Evolutionary conservation across 345 rosid species (phyloP).

Genomic region (Hevea brasiliensis): DNA sequence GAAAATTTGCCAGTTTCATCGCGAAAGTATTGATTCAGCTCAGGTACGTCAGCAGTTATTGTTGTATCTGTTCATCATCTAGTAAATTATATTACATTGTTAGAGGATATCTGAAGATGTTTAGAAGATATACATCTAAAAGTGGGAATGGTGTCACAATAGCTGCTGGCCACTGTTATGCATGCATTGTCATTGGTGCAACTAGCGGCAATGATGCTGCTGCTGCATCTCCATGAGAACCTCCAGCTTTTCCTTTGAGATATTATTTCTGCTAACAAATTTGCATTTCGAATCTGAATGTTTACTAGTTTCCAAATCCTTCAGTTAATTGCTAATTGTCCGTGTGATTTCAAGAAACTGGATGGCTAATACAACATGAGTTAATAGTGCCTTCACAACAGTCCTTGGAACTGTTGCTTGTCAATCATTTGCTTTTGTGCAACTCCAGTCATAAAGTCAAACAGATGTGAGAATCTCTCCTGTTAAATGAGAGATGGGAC

Average conservation of each 20-base stretch:
- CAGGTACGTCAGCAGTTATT: slow-evolving; percentile 54
- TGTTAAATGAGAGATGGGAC: background rate
- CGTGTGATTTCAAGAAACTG: background rate
- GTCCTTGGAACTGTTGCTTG: background rate
- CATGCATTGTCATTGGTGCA: no score
- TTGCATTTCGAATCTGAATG: no score
- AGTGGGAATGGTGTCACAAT: background rate
- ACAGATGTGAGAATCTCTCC: background rate
- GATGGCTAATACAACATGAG: background rate
- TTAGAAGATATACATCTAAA: background rate
- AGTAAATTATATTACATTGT: background rate
- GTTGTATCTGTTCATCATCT: background rate
- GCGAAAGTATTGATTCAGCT: slow-evolving; percentile 83
- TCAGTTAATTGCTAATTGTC: no score
- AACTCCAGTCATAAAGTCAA: no score
- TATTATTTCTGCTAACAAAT: no score
- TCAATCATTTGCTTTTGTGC: background rate
- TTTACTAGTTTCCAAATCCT: no score
- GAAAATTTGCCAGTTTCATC: slow-evolving; percentile 90
- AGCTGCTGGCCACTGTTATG: background rate
- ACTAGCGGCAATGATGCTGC: no score
- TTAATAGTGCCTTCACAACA: background rate
- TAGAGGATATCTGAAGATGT: background rate
- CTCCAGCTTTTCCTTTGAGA: no score
- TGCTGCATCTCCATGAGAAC: background rate